Base-by-base conservation (phyloP, 2,329 filamentous ascomycete species). In the Helicocarpus griseus region DNA sequence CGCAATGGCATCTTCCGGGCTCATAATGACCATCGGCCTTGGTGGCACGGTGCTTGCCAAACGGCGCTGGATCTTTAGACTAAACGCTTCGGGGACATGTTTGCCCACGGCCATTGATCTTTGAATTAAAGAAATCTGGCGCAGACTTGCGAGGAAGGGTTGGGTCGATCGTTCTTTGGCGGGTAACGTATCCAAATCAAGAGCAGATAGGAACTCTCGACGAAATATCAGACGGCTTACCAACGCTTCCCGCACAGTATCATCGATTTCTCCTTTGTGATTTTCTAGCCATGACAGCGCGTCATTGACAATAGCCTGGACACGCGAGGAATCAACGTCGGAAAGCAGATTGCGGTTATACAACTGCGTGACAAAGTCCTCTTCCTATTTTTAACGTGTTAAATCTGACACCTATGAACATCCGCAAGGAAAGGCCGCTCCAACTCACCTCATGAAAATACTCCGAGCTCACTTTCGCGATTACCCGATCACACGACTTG, bases 11-110 rank as follows among this genome's bases (percentile, higher is more conserved):
- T 88, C 83, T 13, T 83, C 79, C 58, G 87, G 85, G 24, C 79
- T 80, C 2, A 90, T 73, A 49, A 88, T 78, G 9, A 96, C 87
- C 60, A 96, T 91, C 0, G 91, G 90, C 7, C 91, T 80, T 6
- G 93, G 93, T 3, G 93, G 93, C 61, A 96, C 90, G 0, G 89
- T 96, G 59, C 89, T 96, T 0, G 93, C 90, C 29, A 98, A 76
- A 56, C 86, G 86, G n/a, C 90, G 80, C 64, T 98, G 93, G 35
- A 97, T 78, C 64, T 95, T 95, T 22, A 82, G 81, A 60, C 89
- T 96, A 66, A 96, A 97, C 0, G 90, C 82, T n/a, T 83, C 82
- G 0, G 83, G 78, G 0, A 94, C 81, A 0, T 80, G 68, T 48
- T 76, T 81, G 0, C 81, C 86, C 2, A 91, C 67, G 0, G 69